Percentiles rank a stretch among this genome's conserved stretches.
Conservation (phyloP, 2,329 filamentous ascomycete genomes). For the Coniochaeta sp. region DNA sequence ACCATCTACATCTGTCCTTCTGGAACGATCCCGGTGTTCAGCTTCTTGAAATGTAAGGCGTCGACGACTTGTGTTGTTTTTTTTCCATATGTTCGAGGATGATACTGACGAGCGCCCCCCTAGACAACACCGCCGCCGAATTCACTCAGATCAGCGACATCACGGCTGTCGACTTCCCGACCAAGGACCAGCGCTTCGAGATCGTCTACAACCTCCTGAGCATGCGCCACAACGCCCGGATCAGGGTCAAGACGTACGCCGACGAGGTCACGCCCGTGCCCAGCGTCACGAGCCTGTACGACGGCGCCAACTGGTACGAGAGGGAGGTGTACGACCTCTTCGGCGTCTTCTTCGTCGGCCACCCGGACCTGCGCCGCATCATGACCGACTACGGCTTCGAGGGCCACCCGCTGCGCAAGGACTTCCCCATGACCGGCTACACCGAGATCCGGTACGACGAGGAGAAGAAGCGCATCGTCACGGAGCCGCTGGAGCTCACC, state of each 20-base stretch:
- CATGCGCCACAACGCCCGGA: conserved; percentile 91
- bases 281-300: conserved; percentile 76
- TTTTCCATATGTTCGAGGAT: background rate
- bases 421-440: conserved; percentile 96
- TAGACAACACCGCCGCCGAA: conserved; percentile 92
- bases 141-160: conserved; percentile 91
- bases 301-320: conserved; percentile 98
- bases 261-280: conserved; percentile 93
- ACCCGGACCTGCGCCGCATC: conserved; percentile 92
- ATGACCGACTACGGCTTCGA: conserved; percentile 99
- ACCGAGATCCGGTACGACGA: conserved; percentile 97
- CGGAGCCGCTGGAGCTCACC: conserved; percentile 93
- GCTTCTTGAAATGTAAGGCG: conserved; percentile 72
- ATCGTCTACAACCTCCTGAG: conserved; percentile 96
- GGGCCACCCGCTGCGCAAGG: conserved; percentile 92
- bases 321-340: conserved; percentile 96
- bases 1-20: conserved; percentile 86
- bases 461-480: conserved; percentile 99
- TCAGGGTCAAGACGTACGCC: conserved; percentile 97
- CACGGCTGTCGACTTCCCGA: conserved; percentile 93
- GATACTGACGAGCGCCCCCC: background rate
- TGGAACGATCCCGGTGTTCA: conserved; percentile 85
- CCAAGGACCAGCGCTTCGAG: conserved; percentile 92
- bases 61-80: background rate
- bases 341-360: conserved; percentile 91